A percentile compares a stretch with the other conserved stretches of the same genome.
These are phyloP conservation scores for Claviceps humidiphila DNA, from an alignment of 2,329 filamentous ascomycete species.

Conservation along the genomic window DNA sequence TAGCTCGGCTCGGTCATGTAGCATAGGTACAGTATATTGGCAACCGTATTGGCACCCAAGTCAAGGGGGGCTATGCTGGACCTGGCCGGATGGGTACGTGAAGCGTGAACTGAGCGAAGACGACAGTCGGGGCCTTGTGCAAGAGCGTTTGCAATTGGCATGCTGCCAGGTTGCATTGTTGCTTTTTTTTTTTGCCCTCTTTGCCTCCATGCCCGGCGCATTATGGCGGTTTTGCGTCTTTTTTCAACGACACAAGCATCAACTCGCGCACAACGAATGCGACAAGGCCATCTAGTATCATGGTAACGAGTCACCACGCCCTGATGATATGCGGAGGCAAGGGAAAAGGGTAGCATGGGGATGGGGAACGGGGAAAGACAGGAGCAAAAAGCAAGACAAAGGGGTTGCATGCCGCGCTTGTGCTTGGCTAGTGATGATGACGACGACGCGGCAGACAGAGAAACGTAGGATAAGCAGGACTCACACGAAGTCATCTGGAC, in stretches of 20 bases:
- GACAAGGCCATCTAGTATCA: no score
- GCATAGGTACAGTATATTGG: background rate
- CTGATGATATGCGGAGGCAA: background rate
- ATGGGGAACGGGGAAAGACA: background rate
- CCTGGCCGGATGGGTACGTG: background rate
- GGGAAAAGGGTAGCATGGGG: background rate
- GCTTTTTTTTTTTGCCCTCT: no score
- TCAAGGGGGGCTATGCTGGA: slow-evolving; percentile 1
- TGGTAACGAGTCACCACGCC: background rate
- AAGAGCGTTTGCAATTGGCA: no score
- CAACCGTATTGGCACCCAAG: background rate
- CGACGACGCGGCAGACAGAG: background rate
- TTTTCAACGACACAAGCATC: no score
- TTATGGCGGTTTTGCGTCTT: no score
- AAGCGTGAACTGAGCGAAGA: background rate
- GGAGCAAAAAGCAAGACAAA: background rate
- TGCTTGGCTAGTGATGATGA: background rate
- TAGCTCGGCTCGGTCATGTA: background rate
- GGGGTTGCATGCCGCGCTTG: background rate
- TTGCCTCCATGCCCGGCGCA: no score
- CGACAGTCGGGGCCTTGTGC: background rate
- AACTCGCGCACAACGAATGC: no score
- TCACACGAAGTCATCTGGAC: slow-evolving; percentile 4
- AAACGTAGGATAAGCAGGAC: background rate
- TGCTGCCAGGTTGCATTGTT: no score